Base-by-base conservation (phyloP, 2,329 filamentous ascomycete species). In the Claviceps sp. region DNA sequence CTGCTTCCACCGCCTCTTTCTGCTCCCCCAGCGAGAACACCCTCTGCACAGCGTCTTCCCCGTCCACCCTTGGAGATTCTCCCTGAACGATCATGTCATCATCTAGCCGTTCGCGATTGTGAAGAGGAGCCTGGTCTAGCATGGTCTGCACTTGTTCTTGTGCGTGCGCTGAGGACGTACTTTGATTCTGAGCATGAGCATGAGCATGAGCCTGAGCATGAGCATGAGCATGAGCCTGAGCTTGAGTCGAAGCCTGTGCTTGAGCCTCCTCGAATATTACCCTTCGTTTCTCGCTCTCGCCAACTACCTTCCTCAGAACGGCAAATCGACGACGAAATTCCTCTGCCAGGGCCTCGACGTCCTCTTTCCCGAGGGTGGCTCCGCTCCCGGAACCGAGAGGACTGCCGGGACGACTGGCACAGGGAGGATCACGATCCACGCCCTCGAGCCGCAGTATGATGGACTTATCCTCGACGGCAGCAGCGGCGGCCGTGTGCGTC, bases 301-400 rank as follows among this genome's bases (percentile, higher is more conserved):
- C 71, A 8, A 80, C 72, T 2, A 82, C 73, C 58, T 68, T 75
- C 50, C 71, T 72, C 55, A 84, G 59, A 19, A 78, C 67, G 2
- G 55, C 65, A 78, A 84, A 81, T 45, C 76, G 71, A 54, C 69
- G 70, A 51, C 78, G 74, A 56, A 84, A 84, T 39, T 80, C 75
- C 16, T 76, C 74, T 2, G 80, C 62, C 42, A 84, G 62, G 2
- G 61, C 65, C 2, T 69, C 67, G 52, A 80, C 76, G 52, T 80
- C 74, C 47, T 78, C 75, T 2, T 65, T 62, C 38, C 56, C 57
- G 48, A 64, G 52, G 55, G 67, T 53, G 54, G 67, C 53, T 48
- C 62, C 61, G 58, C 65, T 59, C 51, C 65, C 62, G 6, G 60
- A 65, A 19, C 55, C 63, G 14, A 58, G 61, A 3, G 61, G 52